phyloP scores from a whole-genome alignment of 257 asterid genomes.

The Solanum infundibuliforme region DNA sequence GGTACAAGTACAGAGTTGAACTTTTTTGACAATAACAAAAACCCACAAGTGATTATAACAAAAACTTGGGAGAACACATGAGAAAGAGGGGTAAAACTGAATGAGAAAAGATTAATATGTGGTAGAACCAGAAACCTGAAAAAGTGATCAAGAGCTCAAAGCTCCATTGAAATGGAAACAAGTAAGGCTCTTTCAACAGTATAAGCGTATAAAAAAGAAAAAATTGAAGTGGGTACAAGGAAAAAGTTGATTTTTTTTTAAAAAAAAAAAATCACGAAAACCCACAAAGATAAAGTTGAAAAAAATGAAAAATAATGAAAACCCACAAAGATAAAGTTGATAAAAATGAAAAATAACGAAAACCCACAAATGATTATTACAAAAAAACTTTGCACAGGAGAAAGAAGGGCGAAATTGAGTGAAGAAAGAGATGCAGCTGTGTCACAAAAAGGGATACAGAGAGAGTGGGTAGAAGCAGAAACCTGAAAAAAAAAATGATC shows the following conservation, averaged over 20 bases:
- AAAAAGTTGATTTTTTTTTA: background rate
- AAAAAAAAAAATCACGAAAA: background rate
- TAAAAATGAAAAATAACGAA: background rate
- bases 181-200: background rate
- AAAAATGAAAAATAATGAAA: background rate
- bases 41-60: background rate
- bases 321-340: background rate
- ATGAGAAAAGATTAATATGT: slow-evolving; percentile 1
- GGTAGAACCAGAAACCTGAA: background rate
- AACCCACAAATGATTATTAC: background rate
- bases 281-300: background rate
- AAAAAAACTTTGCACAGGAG: background rate
- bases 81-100: background rate
- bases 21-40: background rate
- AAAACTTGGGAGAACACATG: slow-evolving; percentile 1
- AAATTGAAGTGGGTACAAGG: background rate
- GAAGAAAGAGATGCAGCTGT: background rate
- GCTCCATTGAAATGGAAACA: background rate
- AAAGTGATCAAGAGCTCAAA: background rate
- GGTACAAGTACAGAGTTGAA: background rate
- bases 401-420: background rate
- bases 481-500: background rate
- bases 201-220: too few species aligned
- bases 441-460: background rate
- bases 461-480: background rate